Conservation (phyloP, 148 eudicot species). For the Rheum nobile region DNA sequence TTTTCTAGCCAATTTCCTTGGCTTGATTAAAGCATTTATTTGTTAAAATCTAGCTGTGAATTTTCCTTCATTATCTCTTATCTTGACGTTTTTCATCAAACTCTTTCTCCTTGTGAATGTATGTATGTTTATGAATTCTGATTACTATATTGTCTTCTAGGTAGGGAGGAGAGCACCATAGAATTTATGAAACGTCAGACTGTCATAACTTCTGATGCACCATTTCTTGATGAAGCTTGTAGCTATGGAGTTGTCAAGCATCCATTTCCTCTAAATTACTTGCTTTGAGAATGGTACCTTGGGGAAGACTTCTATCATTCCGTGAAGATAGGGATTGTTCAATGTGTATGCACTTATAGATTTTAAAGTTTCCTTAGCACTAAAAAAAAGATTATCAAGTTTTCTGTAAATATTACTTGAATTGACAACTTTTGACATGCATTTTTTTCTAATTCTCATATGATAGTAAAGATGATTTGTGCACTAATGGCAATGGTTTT, state of each 20-base stretch:
- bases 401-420: not conserved
- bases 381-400: not conserved
- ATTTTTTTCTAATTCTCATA: slow-evolving; percentile 40
- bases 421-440: slow-evolving; percentile 7
- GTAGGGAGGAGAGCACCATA: slow-evolving; percentile 85
- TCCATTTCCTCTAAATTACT: slow-evolving; percentile 86
- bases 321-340: slow-evolving; percentile 96
- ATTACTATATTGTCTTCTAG: slow-evolving; percentile 19
- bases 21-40: not conserved
- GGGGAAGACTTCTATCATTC: slow-evolving; percentile 92
- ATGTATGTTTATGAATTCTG: not conserved
- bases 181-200: slow-evolving; percentile 73
- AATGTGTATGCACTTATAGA: slow-evolving; percentile 60
- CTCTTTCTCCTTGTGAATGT: not conserved
- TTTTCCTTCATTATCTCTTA: not conserved
- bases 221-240: slow-evolving; percentile 84
- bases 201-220: slow-evolving; percentile 45
- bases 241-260: slow-evolving; percentile 84
- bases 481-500: slow-evolving; percentile 71
- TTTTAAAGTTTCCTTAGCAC: not conserved
- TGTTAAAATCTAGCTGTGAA: not conserved
- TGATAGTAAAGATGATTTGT: slow-evolving; percentile 94
- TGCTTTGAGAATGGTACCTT: slow-evolving; percentile 73
- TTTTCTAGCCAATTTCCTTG: not conserved
- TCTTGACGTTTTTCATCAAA: not conserved